Evolutionary conservation across 2,329 filamentous ascomycete species (phyloP).

Genomic region (Colletotrichum navitas): DNA sequence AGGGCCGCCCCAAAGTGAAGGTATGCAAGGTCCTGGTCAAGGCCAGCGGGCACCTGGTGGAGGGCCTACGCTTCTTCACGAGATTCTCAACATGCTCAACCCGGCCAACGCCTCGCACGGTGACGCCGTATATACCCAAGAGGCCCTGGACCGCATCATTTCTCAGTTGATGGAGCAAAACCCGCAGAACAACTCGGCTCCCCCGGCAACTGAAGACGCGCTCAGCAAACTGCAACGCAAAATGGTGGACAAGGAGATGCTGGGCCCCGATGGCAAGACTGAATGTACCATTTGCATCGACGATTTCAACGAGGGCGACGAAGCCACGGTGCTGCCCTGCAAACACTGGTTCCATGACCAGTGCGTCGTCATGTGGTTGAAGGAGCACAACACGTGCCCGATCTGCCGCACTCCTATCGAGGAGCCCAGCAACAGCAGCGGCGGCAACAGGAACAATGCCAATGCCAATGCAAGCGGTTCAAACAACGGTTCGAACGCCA

Average conservation of each 20-base stretch:
- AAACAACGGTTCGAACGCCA: slow-evolving; percentile 26
- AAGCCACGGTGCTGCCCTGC: slow-evolving; percentile 85
- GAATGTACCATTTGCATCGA: slow-evolving; percentile 98
- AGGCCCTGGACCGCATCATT: slow-evolving; percentile 90
- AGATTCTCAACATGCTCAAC: slow-evolving; percentile 67
- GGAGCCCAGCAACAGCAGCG: slow-evolving; percentile 47
- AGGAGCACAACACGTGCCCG: slow-evolving; percentile 93
- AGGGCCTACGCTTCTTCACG: slow-evolving; percentile 56
- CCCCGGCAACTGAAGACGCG: slow-evolving; percentile 81
- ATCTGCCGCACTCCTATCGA: slow-evolving; percentile 76
- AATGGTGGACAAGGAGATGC: slow-evolving; percentile 76
- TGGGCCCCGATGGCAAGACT: slow-evolving; percentile 74
- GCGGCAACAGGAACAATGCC: slow-evolving; percentile 36
- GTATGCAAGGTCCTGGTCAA: slow-evolving; percentile 29
- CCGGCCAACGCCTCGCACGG: slow-evolving; percentile 70
- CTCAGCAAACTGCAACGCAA: slow-evolving; percentile 81
- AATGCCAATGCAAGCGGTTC: slow-evolving; percentile 29
- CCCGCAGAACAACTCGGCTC: slow-evolving; percentile 80
- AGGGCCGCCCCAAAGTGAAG: slow-evolving; percentile 51
- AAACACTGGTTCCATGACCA: slow-evolving; percentile 92
- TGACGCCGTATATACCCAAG: slow-evolving; percentile 91
- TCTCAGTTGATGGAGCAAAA: slow-evolving; percentile 90
- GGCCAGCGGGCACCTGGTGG: slow-evolving; percentile 22
- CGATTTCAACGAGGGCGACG: slow-evolving; percentile 77
- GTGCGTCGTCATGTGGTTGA: slow-evolving; percentile 87